These are phyloP conservation scores for Alternaria gaisen DNA, from an alignment of 2,329 filamentous ascomycete genomes.

Conservation along the genomic window DNA sequence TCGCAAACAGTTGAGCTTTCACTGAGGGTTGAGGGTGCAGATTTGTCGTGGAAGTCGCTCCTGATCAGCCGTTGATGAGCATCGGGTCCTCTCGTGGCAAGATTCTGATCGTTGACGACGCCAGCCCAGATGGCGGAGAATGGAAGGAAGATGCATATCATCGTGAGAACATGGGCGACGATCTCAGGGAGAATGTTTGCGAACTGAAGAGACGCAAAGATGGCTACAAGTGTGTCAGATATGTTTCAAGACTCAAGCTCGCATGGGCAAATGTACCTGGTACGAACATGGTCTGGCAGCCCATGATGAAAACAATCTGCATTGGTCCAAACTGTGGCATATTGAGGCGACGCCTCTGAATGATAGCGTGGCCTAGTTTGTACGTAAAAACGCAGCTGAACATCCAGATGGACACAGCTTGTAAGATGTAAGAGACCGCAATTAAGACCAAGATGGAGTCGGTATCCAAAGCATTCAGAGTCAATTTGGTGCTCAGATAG, in stretches of 20 bases:
- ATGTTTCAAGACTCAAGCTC: background rate
- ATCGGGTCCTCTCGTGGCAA: constrained; percentile 32
- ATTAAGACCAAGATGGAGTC: constrained; percentile 28
- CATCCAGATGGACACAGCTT: constrained; percentile 66
- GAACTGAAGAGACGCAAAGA: constrained; percentile 69
- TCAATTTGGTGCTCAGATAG: constrained; percentile 57
- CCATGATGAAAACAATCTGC: constrained; percentile 73
- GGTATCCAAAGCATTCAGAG: constrained; percentile 49
- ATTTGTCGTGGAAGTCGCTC: constrained; percentile 31
- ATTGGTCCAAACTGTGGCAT: constrained; percentile 70
- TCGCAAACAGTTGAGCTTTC: constrained; percentile 23
- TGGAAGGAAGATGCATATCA: constrained; percentile 70
- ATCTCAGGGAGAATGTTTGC: constrained; percentile 61
- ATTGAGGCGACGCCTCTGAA: constrained; percentile 64
- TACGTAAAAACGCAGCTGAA: constrained; percentile 69
- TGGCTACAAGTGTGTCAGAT: constrained; percentile 55
- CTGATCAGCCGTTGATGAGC: constrained; percentile 40
- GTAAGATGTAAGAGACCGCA: constrained; percentile 58
- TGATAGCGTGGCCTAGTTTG: constrained; percentile 68
- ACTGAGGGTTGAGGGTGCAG: constrained; percentile 9
- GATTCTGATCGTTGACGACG: constrained; percentile 35
- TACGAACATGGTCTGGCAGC: constrained; percentile 71
- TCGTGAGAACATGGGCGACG: constrained; percentile 63
- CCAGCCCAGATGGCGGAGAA: constrained; percentile 73
- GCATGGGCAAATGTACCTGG: constrained; percentile 58